A percentile compares a stretch with the other conserved stretches of the same genome.
Conservation (phyloP, 345 rosid genomes). For the Theobroma cacao region DNA sequence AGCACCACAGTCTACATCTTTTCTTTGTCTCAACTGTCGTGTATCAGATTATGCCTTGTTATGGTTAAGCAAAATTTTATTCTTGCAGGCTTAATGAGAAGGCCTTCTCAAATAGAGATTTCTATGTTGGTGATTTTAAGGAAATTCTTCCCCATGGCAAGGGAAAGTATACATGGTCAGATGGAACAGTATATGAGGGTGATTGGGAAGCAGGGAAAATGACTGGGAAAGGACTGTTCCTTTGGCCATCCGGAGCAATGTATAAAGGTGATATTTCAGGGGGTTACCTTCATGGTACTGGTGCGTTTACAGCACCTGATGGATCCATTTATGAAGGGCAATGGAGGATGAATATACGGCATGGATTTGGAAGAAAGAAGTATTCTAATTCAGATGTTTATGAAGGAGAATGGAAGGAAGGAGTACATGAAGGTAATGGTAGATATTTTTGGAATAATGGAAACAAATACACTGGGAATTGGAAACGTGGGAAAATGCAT, state of each 20-base stretch:
- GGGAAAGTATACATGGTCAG: conserved; percentile 75
- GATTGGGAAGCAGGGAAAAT: conserved; percentile 88
- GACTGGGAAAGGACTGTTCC: conserved; percentile 69
- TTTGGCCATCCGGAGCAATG: conserved; percentile 72
- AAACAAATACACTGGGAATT: conserved; percentile 69
- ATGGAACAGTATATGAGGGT: conserved; percentile 73
- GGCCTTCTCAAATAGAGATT: conserved; percentile 65
- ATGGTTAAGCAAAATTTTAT: not conserved
- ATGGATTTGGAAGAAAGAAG: conserved; percentile 80
- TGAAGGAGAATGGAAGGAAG: conserved; percentile 93
- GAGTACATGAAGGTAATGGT: conserved; percentile 79
- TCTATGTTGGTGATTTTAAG: conserved; percentile 56
- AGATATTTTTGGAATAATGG: conserved; percentile 80
- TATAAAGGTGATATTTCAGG: conserved; percentile 90
- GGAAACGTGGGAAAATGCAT: conserved; percentile 79
- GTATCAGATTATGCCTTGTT: not conserved
- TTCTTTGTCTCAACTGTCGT: not conserved
- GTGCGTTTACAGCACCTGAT: conserved; percentile 55
- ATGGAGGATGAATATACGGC: conserved; percentile 85
- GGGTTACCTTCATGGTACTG: conserved; percentile 82
- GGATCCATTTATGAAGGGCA: conserved; percentile 63
- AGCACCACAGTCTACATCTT: not conserved
- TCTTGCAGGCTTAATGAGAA: conserved; percentile 41
- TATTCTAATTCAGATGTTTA: conserved; percentile 66
- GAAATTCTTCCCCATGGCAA: conserved; percentile 70